phyloP scores from a whole-genome alignment of 176 grass and related monocot genomes.

The Cenchrus fungigraminus region DNA sequence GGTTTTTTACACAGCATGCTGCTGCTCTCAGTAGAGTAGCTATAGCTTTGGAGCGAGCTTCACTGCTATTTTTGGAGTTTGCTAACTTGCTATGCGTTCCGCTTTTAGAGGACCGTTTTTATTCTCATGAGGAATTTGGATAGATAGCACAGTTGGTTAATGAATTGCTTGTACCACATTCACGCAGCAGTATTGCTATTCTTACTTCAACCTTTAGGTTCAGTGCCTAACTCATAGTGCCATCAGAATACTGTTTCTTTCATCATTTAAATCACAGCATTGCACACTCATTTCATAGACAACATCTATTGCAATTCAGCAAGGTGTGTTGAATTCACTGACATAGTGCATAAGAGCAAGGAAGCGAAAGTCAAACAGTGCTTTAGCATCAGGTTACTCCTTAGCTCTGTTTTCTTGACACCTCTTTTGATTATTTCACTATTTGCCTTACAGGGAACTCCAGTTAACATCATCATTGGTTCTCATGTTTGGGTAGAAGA shows the following conservation, averaged over 20 bases:
- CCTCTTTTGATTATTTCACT: conserved; percentile 35
- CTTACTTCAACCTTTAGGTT: conserved; percentile 29
- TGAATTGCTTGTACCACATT: neutral
- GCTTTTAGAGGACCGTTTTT: neutral
- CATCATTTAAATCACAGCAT: conserved; percentile 1
- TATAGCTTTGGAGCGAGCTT: conserved; percentile 8
- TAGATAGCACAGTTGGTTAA: neutral
- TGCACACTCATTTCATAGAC: neutral
- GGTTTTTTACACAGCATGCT: conserved; percentile 4
- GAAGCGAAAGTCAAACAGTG: conserved; percentile 7
- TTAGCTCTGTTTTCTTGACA: conserved; percentile 37
- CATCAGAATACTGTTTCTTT: neutral
- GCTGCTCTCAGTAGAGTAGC: conserved; percentile 18
- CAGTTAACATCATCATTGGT: conserved; percentile 87
- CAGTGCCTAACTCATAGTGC: neutral
- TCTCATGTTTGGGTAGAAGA: conserved; percentile 99
- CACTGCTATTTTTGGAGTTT: conserved; percentile 45
- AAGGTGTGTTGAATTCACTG: conserved; percentile 32
- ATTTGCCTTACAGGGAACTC: conserved; percentile 59
- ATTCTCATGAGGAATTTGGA: conserved; percentile 11
- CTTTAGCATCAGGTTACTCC: conserved; percentile 18
- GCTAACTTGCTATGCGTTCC: conserved; percentile 6
- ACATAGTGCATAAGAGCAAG: conserved; percentile 9
- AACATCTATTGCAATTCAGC: conserved; percentile 24
- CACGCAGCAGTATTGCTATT: conserved; percentile 13